Evolutionary conservation across 2,329 filamentous ascomycete genomes (phyloP), one percentile per base, ranked within the genome.

Genomic region (Kalaharituber pfeilii): DNA sequence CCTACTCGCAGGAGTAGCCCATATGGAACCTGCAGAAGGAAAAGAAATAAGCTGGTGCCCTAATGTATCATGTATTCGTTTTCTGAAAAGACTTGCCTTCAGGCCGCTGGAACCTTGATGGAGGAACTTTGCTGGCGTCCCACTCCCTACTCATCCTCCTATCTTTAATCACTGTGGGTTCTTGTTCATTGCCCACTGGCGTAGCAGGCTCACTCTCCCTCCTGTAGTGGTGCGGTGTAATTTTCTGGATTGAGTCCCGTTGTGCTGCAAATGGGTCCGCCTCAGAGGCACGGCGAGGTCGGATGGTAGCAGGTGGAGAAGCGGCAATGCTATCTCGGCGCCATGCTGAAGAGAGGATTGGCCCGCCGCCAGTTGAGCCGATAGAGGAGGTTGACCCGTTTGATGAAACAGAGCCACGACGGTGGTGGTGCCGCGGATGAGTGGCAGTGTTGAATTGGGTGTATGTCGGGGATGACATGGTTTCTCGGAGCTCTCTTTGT

Each of bases 21-120:
- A 61, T 9, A 61, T 61, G 8, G 53, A 57, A 7, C 28, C 51
- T 30, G 22, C 25, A 22, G n/a, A n/a, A 24, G n/a, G n/a, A n/a
- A n/a, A n/a, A 18, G 22, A 42, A 6, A 39, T 18, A 52, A 18
- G 7, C 9, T n/a, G 29, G 26, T 13, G 30, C 13, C 9, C 45
- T 6, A n/a, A 15, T 8, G 11, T 18, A 49, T 20, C 26, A 6
- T 27, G 45, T 24, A 29, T n/a, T n/a, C n/a, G n/a, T n/a, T n/a
- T n/a, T n/a, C n/a, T n/a, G n/a, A n/a, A 57, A 52, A 26, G 53
- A 59, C 57, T 9, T 53, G 58, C 57, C 57, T 52, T 59, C 57
- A 24, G 28, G 15, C 30, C 55, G 57, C 51, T 59, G 57, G 52
- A 59, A 59, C n/a, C 47, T 50, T 7, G 56, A 58, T 27, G 57